A percentile compares a stretch with the other conserved stretches of the same genome.
Evolutionary conservation across 306 rosid species (phyloP).

Genomic region (Leucaena leucocephala): DNA sequence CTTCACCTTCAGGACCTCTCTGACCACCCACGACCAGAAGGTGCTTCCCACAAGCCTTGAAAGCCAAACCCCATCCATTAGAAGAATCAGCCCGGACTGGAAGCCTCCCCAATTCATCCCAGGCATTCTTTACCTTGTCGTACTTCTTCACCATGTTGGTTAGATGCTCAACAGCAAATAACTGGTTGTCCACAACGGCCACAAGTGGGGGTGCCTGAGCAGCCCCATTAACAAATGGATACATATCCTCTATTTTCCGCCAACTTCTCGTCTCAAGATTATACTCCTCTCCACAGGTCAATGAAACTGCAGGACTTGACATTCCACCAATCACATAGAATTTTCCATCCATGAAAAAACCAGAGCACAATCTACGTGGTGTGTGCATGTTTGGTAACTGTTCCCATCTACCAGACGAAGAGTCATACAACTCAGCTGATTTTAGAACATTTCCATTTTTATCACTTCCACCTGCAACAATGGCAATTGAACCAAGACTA

Average conservation of each 20-base stretch:
- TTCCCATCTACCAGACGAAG: slow-evolving; percentile 62
- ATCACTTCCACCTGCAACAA: slow-evolving; percentile 81
- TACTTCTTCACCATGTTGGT: slow-evolving; percentile 77
- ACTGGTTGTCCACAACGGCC: slow-evolving; percentile 75
- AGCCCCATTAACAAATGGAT: slow-evolving; percentile 64
- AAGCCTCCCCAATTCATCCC: slow-evolving; percentile 78
- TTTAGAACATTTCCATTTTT: slow-evolving; percentile 60
- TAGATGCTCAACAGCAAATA: slow-evolving; percentile 67
- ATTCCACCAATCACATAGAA: slow-evolving; percentile 84
- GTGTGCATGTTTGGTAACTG: slow-evolving; percentile 65
- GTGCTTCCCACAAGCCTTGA: slow-evolving; percentile 70
- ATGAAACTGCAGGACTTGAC: slow-evolving; percentile 60
- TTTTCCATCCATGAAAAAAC: slow-evolving; percentile 71
- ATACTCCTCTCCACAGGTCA: slow-evolving; percentile 82
- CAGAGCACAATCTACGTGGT: slow-evolving; percentile 74
- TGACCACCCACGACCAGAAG: slow-evolving; percentile 81
- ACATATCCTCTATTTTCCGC: slow-evolving; percentile 74
- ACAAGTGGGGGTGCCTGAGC: slow-evolving; percentile 86
- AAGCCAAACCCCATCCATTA: slow-evolving; percentile 82
- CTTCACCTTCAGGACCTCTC: slow-evolving; percentile 79
- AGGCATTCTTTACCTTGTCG: slow-evolving; percentile 57
- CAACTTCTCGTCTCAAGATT: slow-evolving; percentile 62
- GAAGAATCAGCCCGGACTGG: slow-evolving; percentile 73
- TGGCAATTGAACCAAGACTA: slow-evolving; percentile 64
- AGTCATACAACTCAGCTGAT: slow-evolving; percentile 68